phyloP scores from a whole-genome alignment of 1,139 yeast genomes.

The Kodamaea arcana region DNA sequence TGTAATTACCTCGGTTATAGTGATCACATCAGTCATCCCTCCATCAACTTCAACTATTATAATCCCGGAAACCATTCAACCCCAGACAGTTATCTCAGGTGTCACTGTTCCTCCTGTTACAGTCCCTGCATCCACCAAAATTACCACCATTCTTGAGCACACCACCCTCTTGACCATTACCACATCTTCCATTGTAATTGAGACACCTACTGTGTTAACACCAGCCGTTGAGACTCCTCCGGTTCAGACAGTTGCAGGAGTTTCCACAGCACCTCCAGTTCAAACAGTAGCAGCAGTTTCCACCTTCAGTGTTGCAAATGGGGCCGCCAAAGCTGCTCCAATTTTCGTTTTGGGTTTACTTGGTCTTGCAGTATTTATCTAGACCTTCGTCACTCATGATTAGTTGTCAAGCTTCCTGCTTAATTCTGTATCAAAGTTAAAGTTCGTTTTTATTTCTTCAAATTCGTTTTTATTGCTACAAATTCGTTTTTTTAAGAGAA shows the following conservation, averaged over 20 bases:
- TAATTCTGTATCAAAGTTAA: too few species aligned
- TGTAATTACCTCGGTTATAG: too few species aligned
- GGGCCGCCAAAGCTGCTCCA: slow-evolving; percentile 13
- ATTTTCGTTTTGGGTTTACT: slow-evolving; percentile 15
- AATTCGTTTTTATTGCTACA: too few species aligned
- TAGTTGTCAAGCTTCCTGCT: too few species aligned
- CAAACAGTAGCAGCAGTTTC: slow-evolving; percentile 4
- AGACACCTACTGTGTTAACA: not conserved
- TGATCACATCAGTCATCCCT: too few species aligned
- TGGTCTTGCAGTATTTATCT: slow-evolving; percentile 15
- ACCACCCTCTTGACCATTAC: too few species aligned
- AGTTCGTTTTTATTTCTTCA: too few species aligned
- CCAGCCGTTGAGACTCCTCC: not conserved
- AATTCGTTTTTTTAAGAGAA: too few species aligned
- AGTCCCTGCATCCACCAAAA: not conserved
- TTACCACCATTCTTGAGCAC: too few species aligned
- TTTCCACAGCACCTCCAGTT: slow-evolving; percentile 6
- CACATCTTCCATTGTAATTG: too few species aligned
- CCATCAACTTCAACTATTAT: not conserved
- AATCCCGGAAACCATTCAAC: not conserved
- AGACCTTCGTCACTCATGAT: too few species aligned
- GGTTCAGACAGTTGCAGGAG: slow-evolving; percentile 7
- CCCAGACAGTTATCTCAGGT: not conserved
- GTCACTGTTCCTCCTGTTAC: not conserved
- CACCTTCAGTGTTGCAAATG: slow-evolving; percentile 9